A percentile compares a stretch with the other conserved stretches of the same genome.
Evolutionary conservation across 805 yeast genomes (phyloP).

Genomic region (Yarrowia hollandica): DNA sequence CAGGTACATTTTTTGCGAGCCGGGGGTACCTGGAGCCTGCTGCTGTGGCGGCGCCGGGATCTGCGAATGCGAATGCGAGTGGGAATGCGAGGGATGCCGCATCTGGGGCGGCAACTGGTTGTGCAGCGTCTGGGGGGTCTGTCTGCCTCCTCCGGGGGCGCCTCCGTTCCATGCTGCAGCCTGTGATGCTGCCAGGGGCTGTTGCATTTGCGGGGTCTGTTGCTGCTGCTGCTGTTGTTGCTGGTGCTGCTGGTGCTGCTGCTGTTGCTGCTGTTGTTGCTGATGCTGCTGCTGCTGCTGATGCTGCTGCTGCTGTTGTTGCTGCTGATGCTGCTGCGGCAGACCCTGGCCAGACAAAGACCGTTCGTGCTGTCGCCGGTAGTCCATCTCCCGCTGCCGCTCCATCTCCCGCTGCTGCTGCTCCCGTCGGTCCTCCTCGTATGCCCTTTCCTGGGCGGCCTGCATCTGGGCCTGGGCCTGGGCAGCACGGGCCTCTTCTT

Average conservation of each 20-base stretch:
- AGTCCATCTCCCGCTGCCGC: slow-evolving; percentile 20
- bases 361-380: slow-evolving; percentile 9
- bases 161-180: neutral
- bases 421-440: slow-evolving; percentile 21
- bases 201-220: neutral
- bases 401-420: slow-evolving; percentile 20
- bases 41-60: slow-evolving; percentile 13
- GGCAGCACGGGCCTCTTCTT: slow-evolving; percentile 7
- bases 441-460: slow-evolving; percentile 9
- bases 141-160: neutral
- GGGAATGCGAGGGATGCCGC: slow-evolving; percentile 20
- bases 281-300: neutral
- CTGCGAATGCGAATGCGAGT: slow-evolving; percentile 17
- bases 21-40: slow-evolving; percentile 6
- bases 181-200: neutral
- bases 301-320: neutral
- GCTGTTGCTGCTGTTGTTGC: neutral
- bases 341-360: neutral
- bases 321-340: slow-evolving; percentile 3
- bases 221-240: neutral
- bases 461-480: neutral
- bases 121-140: slow-evolving; percentile 7
- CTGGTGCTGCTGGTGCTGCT: neutral
- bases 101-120: slow-evolving; percentile 23
- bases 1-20: slow-evolving; percentile 2